Evolutionary conservation across 306 rosid species (phyloP), one percentile per base, ranked within the genome.

Genomic region (Vicia sativa): DNA sequence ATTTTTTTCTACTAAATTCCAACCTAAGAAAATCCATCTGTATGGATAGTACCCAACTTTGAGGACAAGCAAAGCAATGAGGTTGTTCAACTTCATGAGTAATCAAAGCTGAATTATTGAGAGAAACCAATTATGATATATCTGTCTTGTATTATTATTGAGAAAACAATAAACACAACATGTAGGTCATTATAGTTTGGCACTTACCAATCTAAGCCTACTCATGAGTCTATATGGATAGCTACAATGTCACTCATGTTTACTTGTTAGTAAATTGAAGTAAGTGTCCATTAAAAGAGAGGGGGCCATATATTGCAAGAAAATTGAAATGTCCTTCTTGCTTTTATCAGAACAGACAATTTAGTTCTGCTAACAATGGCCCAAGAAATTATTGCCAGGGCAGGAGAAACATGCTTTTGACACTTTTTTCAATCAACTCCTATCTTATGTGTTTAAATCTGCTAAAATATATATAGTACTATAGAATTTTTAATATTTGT

Each of bases 101-200:
- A 68, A 45, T 67, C 57, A 56, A 62, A 62, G 64, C 25, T 54
- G 14, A 42, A 41, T 58, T 71, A 26, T 66, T 66, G 68, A 44
- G 31, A 25, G 46, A 37, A 65, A 60, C 25, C 67, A 43, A 71
- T 66, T 58, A 79, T 71, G 68, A 14, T 3, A 1, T 75, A 39
- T 61, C 69, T 37, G 46, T 66, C 69, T 37, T 56, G 42, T 16
- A 38, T 65, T 13, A 38, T 65, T 16, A 21, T 59, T 67, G 68
- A 61, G 31, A 16, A 11, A 69, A 57, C 10, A 56, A n/a, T 28
- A 57, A 2, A 41, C 6, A 46, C 57, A 65, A 18, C 66, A 67
- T 41, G 67, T 62, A 75, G 80, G 79, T 35, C 81, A 66, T 42
- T 59, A 4, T 52, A 14, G 25, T 74, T 79, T 70, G 70, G 37